phyloP scores from a whole-genome alignment of 2,329 filamentous ascomycete species.

The Fusarium sp. region DNA sequence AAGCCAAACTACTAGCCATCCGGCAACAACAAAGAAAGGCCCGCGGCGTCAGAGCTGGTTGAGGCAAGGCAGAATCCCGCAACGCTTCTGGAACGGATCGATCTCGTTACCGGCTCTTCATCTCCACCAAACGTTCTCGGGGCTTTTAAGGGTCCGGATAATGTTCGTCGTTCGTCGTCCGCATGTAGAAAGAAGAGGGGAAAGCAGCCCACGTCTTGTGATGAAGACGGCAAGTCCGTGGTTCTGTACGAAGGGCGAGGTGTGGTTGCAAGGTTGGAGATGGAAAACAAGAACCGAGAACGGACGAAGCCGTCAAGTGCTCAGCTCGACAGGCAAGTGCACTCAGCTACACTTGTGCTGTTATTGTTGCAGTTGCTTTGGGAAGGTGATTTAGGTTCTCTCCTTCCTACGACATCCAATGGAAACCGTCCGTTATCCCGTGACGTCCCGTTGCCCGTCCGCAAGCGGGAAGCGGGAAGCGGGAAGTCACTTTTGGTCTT shows the following conservation, averaged over 20 bases:
- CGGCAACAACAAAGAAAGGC: conserved; percentile 3
- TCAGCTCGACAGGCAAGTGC: neutral
- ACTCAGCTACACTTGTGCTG: conserved; percentile 3
- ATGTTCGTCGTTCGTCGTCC: conserved; percentile 2
- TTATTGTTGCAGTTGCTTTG: neutral
- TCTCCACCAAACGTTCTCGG: conserved; percentile 16
- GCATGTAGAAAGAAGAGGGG: conserved; percentile 27
- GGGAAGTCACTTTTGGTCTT: conserved; percentile 13
- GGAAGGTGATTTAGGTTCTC: neutral
- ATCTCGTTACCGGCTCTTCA: neutral
- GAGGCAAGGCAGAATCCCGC: neutral
- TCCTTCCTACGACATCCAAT: conserved; percentile 18
- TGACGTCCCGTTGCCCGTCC: conserved; percentile 25
- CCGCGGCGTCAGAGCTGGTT: conserved; percentile 20
- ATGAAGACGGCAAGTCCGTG: neutral
- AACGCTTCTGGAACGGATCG: neutral
- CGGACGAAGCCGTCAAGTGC: neutral
- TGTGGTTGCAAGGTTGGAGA: conserved; percentile 9
- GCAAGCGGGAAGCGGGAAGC: conserved; percentile 15
- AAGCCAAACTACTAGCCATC: neutral
- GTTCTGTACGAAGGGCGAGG: neutral
- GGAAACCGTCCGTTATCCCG: conserved; percentile 23
- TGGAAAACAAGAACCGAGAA: conserved; percentile 2
- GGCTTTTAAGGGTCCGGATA: neutral
- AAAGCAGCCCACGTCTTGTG: neutral